Percentiles rank a stretch among this genome's conserved stretches.
Conservation (phyloP, 2,329 filamentous ascomycete species). For the Venturia asperata region DNA sequence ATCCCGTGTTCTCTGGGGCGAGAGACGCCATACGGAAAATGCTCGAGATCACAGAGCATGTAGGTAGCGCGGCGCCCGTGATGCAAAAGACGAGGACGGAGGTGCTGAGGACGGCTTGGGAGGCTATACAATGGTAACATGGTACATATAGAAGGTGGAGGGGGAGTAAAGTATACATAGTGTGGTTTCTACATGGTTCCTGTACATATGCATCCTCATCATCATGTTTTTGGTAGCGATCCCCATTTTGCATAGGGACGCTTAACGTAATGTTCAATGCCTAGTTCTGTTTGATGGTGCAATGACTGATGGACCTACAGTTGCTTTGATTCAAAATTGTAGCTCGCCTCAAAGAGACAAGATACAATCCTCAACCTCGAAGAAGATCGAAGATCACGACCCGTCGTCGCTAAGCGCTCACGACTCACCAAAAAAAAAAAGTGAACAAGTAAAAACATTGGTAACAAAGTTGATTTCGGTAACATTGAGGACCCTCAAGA, state of each 20-base stretch:
- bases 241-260: not conserved
- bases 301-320: too few relatives aligned
- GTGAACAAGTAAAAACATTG: too few relatives aligned
- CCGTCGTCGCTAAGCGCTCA: too few relatives aligned
- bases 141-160: not conserved
- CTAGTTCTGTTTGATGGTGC: not conserved
- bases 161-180: not conserved
- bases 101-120: conserved; percentile 39
- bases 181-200: not conserved
- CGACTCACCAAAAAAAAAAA: too few relatives aligned
- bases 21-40: conserved; percentile 40
- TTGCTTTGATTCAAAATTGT: too few relatives aligned
- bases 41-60: conserved; percentile 40
- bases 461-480: too few relatives aligned
- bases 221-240: not conserved
- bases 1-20: conserved; percentile 26
- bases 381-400: too few relatives aligned
- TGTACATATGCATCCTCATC: not conserved
- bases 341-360: too few relatives aligned
- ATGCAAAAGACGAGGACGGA: conserved; percentile 44
- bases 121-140: conserved; percentile 29
- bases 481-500: too few relatives aligned
- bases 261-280: not conserved
- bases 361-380: too few relatives aligned
- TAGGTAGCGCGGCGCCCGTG: conserved; percentile 38